Evolutionary conservation across 306 rosid genomes (phyloP).

Genomic region (Ormosia semicastrata): DNA sequence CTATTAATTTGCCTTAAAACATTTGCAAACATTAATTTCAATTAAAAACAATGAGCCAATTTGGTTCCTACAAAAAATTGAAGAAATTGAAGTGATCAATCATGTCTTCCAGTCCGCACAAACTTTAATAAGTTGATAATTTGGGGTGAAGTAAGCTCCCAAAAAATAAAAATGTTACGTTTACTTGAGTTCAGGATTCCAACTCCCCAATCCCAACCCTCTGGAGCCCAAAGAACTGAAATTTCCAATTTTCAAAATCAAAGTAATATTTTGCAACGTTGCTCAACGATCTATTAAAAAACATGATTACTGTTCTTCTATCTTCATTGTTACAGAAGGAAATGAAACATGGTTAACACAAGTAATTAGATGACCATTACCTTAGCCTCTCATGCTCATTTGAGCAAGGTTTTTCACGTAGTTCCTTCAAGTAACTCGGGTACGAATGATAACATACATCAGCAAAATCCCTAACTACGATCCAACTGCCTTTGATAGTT

Average conservation of each 20-base stretch:
- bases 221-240: not conserved
- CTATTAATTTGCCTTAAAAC: not conserved
- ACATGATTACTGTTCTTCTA: not conserved
- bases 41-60: not conserved
- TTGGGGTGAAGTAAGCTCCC: not conserved
- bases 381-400: constrained; percentile 55
- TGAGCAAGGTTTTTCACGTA: constrained; percentile 60
- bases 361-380: constrained; percentile 28
- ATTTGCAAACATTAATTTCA: not conserved
- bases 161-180: not conserved
- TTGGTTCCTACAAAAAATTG: not conserved
- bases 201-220: too few species aligned
- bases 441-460: constrained; percentile 79
- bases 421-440: constrained; percentile 68
- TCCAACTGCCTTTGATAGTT: constrained; percentile 77
- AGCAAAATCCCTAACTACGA: constrained; percentile 82
- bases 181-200: not conserved
- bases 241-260: not conserved
- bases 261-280: not conserved
- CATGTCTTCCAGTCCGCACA: not conserved
- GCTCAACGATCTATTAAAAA: not conserved
- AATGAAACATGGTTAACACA: not conserved
- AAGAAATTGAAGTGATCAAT: not conserved
- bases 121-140: not conserved
- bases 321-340: not conserved